These are phyloP conservation scores for Mycena maculata DNA, from an alignment of 768 basidiomycete species.

Conservation along the genomic window DNA sequence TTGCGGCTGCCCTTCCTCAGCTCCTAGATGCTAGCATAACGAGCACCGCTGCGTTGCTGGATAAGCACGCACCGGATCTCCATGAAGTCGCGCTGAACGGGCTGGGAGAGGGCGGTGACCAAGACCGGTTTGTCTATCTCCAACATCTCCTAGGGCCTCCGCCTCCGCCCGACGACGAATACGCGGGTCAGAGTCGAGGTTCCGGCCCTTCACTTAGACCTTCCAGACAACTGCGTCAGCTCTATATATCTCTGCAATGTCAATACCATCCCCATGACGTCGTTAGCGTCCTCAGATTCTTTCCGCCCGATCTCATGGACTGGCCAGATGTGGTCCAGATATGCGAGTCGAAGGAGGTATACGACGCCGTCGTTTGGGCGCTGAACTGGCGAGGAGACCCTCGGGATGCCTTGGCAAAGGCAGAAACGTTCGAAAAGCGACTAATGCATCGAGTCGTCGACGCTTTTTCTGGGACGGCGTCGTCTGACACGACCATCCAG, in stretches of 20 bases:
- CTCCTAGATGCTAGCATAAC: conserved; percentile 72
- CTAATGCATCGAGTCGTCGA: conserved; percentile 60
- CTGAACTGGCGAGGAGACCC: conserved; percentile 73
- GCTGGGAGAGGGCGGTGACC: conserved; percentile 59
- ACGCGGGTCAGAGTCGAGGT: conserved; percentile 36
- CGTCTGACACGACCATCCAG: conserved; percentile 42
- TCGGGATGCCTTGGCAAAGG: conserved; percentile 72
- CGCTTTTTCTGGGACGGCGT: conserved; percentile 42
- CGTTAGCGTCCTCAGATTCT: conserved; percentile 67
- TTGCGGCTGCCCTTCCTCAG: conserved; percentile 70
- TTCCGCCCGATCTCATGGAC: conserved; percentile 67
- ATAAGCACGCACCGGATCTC: conserved; percentile 71
- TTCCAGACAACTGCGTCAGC: conserved; percentile 61
- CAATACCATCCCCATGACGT: conserved; percentile 73
- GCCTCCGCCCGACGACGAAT: conserved; percentile 56
- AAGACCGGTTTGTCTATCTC: conserved; percentile 81
- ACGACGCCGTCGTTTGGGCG: conserved; percentile 87
- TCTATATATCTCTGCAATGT: conserved; percentile 81
- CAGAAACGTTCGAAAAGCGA: conserved; percentile 66
- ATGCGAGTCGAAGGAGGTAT: conserved; percentile 76
- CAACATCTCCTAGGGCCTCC: conserved; percentile 73
- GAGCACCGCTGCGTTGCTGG: conserved; percentile 78
- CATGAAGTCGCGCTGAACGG: conserved; percentile 72
- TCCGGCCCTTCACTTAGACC: conserved; percentile 56
- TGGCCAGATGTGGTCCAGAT: conserved; percentile 64